Percentiles rank a stretch among this genome's conserved stretches.
These are phyloP conservation scores for peach (Prunus persica) DNA, from an alignment of 306 rosid genomes.

Conservation along the genomic window Prunus_persica_NCBIv2 NC_034011.1:3166001-3166500, in stretches of 20 bases:
- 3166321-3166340: slow-evolving; percentile 88
- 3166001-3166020: slow-evolving; percentile 49
- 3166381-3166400: slow-evolving; percentile 85
- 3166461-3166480: slow-evolving; percentile 88
- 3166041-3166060: slow-evolving; percentile 87
- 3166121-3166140: slow-evolving; percentile 68
- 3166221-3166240: slow-evolving; percentile 78
- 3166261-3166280: slow-evolving; percentile 77
- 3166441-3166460: slow-evolving; percentile 98
- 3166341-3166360: slow-evolving; percentile 59
- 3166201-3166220: slow-evolving; percentile 72
- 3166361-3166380: slow-evolving; percentile 95
- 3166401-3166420: slow-evolving; percentile 82
- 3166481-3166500: slow-evolving; percentile 89
- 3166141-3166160: slow-evolving; percentile 56
- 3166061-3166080: slow-evolving; percentile 93
- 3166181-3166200: slow-evolving; percentile 41
- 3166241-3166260: slow-evolving; percentile 89
- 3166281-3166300: slow-evolving; percentile 98
- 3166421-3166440: slow-evolving; percentile 95
- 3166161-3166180: slow-evolving; percentile 29
- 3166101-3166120: slow-evolving; percentile 78
- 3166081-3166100: slow-evolving; percentile 96
- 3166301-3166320: slow-evolving; percentile 99
- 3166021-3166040: slow-evolving; percentile 55